These are phyloP conservation scores for Adansonia grandidieri DNA, from an alignment of 441 rosid genomes.

Conservation along the genomic window DNA sequence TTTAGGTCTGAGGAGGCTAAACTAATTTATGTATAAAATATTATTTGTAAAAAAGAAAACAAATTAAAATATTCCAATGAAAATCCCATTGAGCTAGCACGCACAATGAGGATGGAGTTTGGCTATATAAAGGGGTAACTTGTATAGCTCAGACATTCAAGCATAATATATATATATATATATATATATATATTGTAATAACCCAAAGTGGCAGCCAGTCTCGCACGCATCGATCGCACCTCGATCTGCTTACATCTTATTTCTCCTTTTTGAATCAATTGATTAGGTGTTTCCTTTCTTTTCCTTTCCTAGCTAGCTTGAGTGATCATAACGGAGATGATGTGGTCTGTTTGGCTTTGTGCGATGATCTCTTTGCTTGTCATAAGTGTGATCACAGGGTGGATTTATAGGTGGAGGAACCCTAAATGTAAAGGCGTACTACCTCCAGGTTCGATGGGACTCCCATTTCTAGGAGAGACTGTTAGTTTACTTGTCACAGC, in stretches of 20 bases:
- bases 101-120: background rate
- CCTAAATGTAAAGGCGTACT: slow-evolving; percentile 32
- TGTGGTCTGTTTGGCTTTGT: background rate
- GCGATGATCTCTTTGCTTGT: slow-evolving; percentile 8
- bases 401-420: slow-evolving; percentile 34
- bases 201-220: background rate
- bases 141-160: background rate
- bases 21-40: too few species aligned
- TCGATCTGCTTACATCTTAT: background rate
- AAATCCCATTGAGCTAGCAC: background rate
- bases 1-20: too few species aligned
- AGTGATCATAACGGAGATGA: background rate
- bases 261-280: background rate
- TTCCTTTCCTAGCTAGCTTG: background rate
- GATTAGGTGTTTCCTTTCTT: background rate
- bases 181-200: background rate
- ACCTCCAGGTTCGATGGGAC: slow-evolving; percentile 43
- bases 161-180: background rate
- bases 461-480: slow-evolving; percentile 41
- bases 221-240: background rate
- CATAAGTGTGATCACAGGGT: slow-evolving; percentile 20
- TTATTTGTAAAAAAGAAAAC: too few species aligned
- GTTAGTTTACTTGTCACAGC: slow-evolving; percentile 30
- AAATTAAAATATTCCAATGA: background rate
- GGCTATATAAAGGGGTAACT: slow-evolving; percentile 1